Base-by-base conservation (phyloP, 352 stramenopile genomes). In the Pythium myriotylum region DNA sequence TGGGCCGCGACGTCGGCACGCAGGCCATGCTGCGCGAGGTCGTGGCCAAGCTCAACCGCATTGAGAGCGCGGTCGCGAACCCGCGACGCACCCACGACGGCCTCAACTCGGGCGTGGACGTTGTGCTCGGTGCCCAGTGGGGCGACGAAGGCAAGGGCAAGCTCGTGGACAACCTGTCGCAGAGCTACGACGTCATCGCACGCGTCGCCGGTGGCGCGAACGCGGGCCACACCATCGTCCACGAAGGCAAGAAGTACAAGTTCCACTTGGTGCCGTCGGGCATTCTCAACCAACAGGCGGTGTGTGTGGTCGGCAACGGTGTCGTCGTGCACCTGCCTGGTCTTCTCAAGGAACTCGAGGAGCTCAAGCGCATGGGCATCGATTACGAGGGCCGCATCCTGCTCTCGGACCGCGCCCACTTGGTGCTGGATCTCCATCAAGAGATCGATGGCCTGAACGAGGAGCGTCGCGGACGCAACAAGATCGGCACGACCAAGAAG, bases 131-230 rank as follows among this genome's bases (percentile, higher is more conserved):
- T 26, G 91, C 91, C 35, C 96, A 99, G 67, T 99, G 97, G 97
- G 97, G 97, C 33, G 97, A 99, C 72, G 97, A 99, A 88, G 97
- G 97, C 69, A 99, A 99, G 78, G 97, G 97, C 68, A 99, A 99
- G 76, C 89, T 99, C 26, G 97, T 99, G 26, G 89, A 97, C 81
- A 96, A 94, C 50, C 62, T 97, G 55, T 95, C 84, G 29, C 76
- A 97, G 73, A 89, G 92, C 59, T 99, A 99, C 81, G 94, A 98
- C 73, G 93, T 99, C 50, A 98, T 97, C 72, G 93, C 94, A 39
- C 92, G 96, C 56, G 96, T 99, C n/a, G 96, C 96, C 13, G 90
- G 97, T 49, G 97, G 98, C 40, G 97, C 95, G 26, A 99, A 99
- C 84, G 97, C 98, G 24, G 98, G 98, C 26, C 98, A 99, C 83